phyloP scores from a whole-genome alignment of 73 alveolate genomes.

The Paramecium biaurelia region DNA sequence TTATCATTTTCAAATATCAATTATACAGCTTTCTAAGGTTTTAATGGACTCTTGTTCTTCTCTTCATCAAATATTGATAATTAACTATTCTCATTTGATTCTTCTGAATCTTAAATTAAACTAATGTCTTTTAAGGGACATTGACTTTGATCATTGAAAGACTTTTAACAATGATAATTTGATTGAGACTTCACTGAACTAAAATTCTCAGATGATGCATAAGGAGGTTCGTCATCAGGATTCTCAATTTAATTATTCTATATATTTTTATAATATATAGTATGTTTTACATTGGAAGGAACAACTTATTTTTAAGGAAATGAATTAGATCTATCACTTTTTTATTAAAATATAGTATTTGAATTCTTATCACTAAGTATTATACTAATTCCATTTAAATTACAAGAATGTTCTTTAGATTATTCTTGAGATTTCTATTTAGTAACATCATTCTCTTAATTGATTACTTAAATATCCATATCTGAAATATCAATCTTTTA shows the following conservation, averaged over 20 bases:
- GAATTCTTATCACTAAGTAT: slow-evolving; percentile 22
- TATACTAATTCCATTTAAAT: neutral
- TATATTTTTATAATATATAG: neutral
- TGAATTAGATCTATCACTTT: neutral
- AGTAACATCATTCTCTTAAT: neutral
- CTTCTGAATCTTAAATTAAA: neutral
- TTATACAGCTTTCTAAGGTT: neutral
- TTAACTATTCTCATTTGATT: neutral
- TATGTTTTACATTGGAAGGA: neutral
- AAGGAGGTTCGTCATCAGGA: slow-evolving; percentile 33
- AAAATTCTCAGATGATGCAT: neutral
- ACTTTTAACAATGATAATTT: neutral
- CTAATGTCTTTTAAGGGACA: neutral
- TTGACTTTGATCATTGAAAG: neutral
- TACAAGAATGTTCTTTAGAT: neutral
- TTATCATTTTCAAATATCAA: neutral
- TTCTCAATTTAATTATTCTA: neutral
- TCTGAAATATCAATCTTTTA: neutral
- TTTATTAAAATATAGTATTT: neutral
- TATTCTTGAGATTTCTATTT: neutral
- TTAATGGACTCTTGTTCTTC: neutral
- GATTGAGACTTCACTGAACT: neutral
- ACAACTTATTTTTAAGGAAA: neutral
- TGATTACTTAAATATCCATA: neutral
- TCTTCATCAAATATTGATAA: slow-evolving; percentile 11